Base-by-base conservation (phyloP, 148 eudicot species). In the Camellia sinensis region DNA sequence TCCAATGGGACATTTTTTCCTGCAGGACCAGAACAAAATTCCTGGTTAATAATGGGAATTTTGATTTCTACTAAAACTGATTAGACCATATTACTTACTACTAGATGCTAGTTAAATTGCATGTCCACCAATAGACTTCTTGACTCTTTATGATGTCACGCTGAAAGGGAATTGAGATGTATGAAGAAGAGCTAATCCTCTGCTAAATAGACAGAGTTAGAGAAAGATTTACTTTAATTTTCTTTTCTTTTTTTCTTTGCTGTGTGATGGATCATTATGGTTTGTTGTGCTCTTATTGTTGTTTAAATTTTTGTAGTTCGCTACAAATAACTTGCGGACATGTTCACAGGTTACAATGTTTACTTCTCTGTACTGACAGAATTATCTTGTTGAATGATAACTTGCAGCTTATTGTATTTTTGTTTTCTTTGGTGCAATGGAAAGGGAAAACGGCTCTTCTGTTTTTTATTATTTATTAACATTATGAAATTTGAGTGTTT, bases 281-380 rank as follows among this genome's bases (percentile, higher is more conserved):
- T 69, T 45, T 41, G 53, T 45, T 6, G 21, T 17, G 29, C 12
- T 53, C 12, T 17, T 44, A 44, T 0, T 60, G 15, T 17, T 44
- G n/a, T 69, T 44, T 45, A 4, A 46, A 7, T 13, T 67, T n/a
- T 44, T 15, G 18, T 18, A 69, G 52, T 7, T 44, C 52, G 8
- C 18, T 46, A 46, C 48, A n/a, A 70, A 8, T 70, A n/a, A 21
- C 29, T 46, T 70, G 56, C 46, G 73, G 29, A 19, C 37, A 44
- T 68, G 72, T 43, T 70, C 48, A 46, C 37, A n/a, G 73, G n/a
- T 46, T 45, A 21, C 72, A 68, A 68, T 68, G 18, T 68, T 17
- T 43, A 45, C 72, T 68, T 45, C 4, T 45, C 46, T 45, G 21
- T 46, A 7, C 18, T 18, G 73, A 17, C 10, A 21, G 73, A 69